Base-by-base conservation (phyloP, 2,329 filamentous ascomycete genomes). In the Fusarium agapanthi region DNA sequence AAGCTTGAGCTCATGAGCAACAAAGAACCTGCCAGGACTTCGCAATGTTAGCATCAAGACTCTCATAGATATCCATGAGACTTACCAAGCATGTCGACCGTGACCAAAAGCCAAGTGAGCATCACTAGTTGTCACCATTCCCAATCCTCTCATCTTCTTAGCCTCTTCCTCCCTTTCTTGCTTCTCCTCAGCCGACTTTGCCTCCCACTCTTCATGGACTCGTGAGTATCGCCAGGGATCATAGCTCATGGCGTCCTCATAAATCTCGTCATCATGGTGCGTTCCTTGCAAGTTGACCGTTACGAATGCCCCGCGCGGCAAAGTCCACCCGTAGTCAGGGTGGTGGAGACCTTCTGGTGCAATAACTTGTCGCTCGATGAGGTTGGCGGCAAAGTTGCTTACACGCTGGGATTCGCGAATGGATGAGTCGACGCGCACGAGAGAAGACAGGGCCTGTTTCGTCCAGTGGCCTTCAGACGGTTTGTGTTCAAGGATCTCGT, bases 21-120 rank as follows among this genome's bases (percentile, higher is more conserved):
- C 87, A 65, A 89, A 89, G 80, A 89, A 89, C 0, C 88, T 82
- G 0, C 88, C 88, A 1, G 87, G 85, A 51, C 88, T 81, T 7
- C 9, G 43, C 6, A 53, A 4, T 22, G 12, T 62, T 22, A 54
- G 28, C 38, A 30, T 26, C 6, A 30, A 30, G 7, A 38, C 16
- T 20, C 5, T n/a, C 8, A 14, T 22, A 7, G 3, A 15, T 5
- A 5, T 1, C 10, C 8, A 77, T 4, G 10, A 53, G 37, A 69
- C 78, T 75, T 44, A 80, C 79, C 79, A 87, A 5, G 85, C 86
- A 75, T 90, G 88, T 68, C 85, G 81, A 13, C 89, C 89, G 67
- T 89, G 87, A 0, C 89, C 88, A 77, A 90, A 91, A 0, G 86
- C 81, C 26, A 90, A 76, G 71, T 88, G 86, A 13, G 80, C 76